A percentile compares a stretch with the other conserved stretches of the same genome.
phyloP scores from a whole-genome alignment of 106 monocot genomes.

The Triglochin maritima region DNA sequence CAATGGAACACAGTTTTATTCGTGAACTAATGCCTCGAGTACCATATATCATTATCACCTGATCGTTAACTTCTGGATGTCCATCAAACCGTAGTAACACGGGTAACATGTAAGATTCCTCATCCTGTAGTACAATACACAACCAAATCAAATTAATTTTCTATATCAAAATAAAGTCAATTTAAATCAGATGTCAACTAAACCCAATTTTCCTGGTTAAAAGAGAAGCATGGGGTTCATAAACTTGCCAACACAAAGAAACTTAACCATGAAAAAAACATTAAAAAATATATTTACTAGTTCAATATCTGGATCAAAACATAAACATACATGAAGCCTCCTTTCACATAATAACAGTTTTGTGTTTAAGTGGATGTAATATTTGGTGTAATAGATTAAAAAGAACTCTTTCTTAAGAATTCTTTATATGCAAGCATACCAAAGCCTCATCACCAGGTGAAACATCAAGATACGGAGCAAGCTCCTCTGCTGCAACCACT shows the following conservation, averaged over 20 bases:
- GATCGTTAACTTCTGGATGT: constrained; percentile 95
- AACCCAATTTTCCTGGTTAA: too few species aligned
- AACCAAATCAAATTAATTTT: too few species aligned
- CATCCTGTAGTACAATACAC: constrained; percentile 35
- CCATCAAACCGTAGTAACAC: constrained; percentile 89
- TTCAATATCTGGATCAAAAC: too few species aligned
- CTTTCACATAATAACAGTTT: too few species aligned
- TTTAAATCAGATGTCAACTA: too few species aligned
- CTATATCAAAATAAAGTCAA: too few species aligned
- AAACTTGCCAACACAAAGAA: neutral
- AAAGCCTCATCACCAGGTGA: constrained; percentile 28
- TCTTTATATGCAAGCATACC: constrained; percentile 15
- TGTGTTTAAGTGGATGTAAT: neutral
- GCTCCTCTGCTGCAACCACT: constrained; percentile 90
- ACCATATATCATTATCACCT: constrained; percentile 24
- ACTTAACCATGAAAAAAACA: neutral
- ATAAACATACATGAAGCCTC: too few species aligned
- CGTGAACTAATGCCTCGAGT: too few species aligned
- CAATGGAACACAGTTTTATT: too few species aligned
- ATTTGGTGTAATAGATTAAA: neutral
- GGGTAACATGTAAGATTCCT: constrained; percentile 91
- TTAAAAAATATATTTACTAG: neutral
- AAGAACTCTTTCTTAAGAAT: neutral
- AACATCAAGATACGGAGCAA: constrained; percentile 95
- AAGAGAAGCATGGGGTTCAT: too few species aligned